Evolutionary conservation across 768 basidiomycete genomes (phyloP).

Genomic region (Phaffia australis): DNA sequence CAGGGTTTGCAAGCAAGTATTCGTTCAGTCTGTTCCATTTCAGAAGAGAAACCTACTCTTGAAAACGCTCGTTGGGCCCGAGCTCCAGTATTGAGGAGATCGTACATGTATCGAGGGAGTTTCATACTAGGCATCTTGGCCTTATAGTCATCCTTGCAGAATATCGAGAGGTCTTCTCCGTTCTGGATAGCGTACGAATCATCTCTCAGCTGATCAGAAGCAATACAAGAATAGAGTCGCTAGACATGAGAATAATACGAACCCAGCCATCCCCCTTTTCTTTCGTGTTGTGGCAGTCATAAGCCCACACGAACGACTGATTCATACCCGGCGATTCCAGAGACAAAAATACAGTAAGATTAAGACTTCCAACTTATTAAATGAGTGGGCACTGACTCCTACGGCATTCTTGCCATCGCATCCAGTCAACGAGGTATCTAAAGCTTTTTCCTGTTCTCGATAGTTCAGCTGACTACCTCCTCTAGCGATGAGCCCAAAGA

Average conservation of each 20-base stretch:
- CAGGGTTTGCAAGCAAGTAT: neutral
- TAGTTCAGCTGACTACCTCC: conserved; percentile 62
- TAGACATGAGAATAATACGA: conserved; percentile 72
- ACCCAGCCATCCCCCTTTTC: conserved; percentile 95
- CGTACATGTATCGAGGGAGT: neutral
- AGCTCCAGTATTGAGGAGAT: conserved; percentile 48
- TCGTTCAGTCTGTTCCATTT: neutral
- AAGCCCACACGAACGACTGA: neutral
- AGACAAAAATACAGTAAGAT: neutral
- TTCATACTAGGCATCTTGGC: neutral
- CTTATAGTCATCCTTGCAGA: conserved; percentile 1
- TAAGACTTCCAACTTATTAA: neutral
- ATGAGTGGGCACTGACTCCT: conserved; percentile 71
- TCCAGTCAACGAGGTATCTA: conserved; percentile 66
- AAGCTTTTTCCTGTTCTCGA: conserved; percentile 62
- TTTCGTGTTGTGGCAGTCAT: conserved; percentile 42
- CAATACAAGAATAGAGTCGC: conserved; percentile 39
- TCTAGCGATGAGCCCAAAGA: conserved; percentile 63
- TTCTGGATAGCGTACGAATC: neutral
- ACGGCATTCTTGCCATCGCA: conserved; percentile 64
- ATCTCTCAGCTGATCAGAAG: neutral
- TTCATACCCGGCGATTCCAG: neutral
- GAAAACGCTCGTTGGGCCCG: conserved; percentile 79
- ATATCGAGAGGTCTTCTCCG: conserved; percentile 18
- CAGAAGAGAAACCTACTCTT: conserved; percentile 6